Evolutionary conservation across 2,329 filamentous ascomycete genomes (phyloP).

Genomic region (Paraconiothyrium sp.): DNA sequence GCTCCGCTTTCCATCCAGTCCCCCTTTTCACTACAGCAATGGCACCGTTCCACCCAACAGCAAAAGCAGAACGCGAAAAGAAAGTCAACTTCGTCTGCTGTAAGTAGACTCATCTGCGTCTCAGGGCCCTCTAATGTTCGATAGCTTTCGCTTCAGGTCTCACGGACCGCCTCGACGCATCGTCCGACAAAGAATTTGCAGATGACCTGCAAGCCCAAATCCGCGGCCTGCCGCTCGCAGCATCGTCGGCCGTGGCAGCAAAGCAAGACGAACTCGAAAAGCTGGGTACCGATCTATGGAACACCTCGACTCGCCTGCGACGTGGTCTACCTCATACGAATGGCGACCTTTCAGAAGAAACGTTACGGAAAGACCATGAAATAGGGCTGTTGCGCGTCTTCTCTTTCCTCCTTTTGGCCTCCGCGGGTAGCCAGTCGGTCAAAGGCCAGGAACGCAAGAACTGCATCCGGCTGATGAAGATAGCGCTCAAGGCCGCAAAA

Average conservation of each 20-base stretch:
- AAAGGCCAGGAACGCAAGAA: slow-evolving; percentile 37
- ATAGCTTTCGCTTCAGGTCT: slow-evolving; percentile 47
- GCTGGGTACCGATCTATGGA: slow-evolving; percentile 71
- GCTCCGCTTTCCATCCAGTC: slow-evolving; percentile 10
- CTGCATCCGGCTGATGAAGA: slow-evolving; percentile 67
- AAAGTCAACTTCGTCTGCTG: slow-evolving; percentile 45
- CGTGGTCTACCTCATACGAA: slow-evolving; percentile 27
- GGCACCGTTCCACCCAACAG: slow-evolving; percentile 32
- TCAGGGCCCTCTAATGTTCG: slow-evolving; percentile 20
- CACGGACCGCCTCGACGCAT: slow-evolving; percentile 31
- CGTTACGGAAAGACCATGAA: slow-evolving; percentile 26
- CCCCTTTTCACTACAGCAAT: slow-evolving; percentile 24
- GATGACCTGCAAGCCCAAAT: slow-evolving; percentile 55
- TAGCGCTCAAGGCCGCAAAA: slow-evolving; percentile 72
- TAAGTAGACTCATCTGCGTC: slow-evolving; percentile 24
- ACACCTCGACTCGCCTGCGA: slow-evolving; percentile 65
- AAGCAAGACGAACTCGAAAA: slow-evolving; percentile 63
- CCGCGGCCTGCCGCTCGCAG: slow-evolving; percentile 47
- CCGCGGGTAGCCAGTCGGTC: slow-evolving; percentile 31
- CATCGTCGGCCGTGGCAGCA: slow-evolving; percentile 36
- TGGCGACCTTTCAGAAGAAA: slow-evolving; percentile 46
- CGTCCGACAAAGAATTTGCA: slow-evolving; percentile 32
- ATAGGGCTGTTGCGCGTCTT: slow-evolving; percentile 60
- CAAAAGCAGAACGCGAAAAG: slow-evolving; percentile 47
- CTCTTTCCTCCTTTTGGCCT: slow-evolving; percentile 74